phyloP scores from a whole-genome alignment of 2,329 filamentous ascomycete genomes.

The Chaetomiaceae sp. region DNA sequence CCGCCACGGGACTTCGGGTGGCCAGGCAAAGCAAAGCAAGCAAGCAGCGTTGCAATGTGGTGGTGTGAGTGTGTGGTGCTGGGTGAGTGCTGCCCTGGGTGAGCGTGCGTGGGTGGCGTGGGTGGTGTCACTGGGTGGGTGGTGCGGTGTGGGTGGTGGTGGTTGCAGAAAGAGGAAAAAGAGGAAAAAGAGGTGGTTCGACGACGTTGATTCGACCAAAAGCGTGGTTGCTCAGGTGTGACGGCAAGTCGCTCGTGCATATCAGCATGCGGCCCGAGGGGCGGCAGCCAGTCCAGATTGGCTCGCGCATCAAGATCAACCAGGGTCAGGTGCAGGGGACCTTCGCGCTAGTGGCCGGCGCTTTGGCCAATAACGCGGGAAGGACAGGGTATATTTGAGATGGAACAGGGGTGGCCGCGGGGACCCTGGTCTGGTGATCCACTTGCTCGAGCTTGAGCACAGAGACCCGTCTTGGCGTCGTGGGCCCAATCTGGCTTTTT shows the following conservation, averaged over 20 bases:
- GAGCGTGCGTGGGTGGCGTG: not conserved
- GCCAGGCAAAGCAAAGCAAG: not conserved
- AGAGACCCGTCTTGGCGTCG: slow-evolving; percentile 6
- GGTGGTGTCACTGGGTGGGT: not conserved
- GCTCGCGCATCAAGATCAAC: slow-evolving; percentile 31
- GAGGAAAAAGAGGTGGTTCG: slow-evolving; percentile 18
- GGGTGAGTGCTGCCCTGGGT: too few relatives aligned
- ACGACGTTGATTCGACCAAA: slow-evolving; percentile 33
- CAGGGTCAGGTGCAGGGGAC: slow-evolving; percentile 28
- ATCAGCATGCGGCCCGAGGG: slow-evolving; percentile 40
- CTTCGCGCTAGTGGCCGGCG: slow-evolving; percentile 19
- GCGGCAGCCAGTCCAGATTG: slow-evolving; percentile 39
- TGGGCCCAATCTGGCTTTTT: slow-evolving; percentile 10
- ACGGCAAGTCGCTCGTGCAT: slow-evolving; percentile 43
- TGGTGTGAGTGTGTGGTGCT: too few relatives aligned
- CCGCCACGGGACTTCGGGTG: slow-evolving; percentile 13
- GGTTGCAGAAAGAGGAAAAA: slow-evolving; percentile 16
- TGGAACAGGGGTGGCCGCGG: slow-evolving; percentile 1
- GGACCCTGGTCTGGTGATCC: slow-evolving; percentile 13
- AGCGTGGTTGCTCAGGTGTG: slow-evolving; percentile 33
- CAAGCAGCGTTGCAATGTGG: too few relatives aligned
- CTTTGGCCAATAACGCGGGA: slow-evolving; percentile 28
- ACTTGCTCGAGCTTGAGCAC: not conserved
- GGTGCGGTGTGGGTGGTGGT: slow-evolving; percentile 3
- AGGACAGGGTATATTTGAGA: slow-evolving; percentile 15